Conservation (phyloP, 1,139 yeast genomes). For the Yamadazyma kanchanaburiensis region DNA sequence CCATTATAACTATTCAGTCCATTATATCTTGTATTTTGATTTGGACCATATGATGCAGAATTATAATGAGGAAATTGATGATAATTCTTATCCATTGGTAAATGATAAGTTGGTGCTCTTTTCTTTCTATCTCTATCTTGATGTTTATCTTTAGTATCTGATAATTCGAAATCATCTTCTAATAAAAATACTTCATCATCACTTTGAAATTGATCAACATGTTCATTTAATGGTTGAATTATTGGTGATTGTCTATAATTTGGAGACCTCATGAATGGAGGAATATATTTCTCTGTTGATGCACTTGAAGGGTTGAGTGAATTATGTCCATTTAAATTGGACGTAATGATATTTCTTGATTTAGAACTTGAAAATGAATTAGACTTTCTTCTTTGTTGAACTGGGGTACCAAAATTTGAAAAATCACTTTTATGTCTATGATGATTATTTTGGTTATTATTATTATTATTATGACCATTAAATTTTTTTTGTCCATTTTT, state of each 20-base stretch:
- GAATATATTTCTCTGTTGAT: slow-evolving; percentile 37
- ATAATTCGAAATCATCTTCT: slow-evolving; percentile 38
- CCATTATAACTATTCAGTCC: slow-evolving; percentile 3
- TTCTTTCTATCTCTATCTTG: slow-evolving; percentile 5
- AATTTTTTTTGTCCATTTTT: slow-evolving; percentile 10
- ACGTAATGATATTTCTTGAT: slow-evolving; percentile 13
- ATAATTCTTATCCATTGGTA: slow-evolving; percentile 9
- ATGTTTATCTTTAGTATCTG: slow-evolving; percentile 6
- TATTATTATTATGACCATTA: slow-evolving; percentile 13
- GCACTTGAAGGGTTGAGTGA: slow-evolving; percentile 7
- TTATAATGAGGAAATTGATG: slow-evolving; percentile 3
- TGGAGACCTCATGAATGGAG: slow-evolving; percentile 46
- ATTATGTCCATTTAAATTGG: slow-evolving; percentile 3
- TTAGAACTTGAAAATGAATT: slow-evolving; percentile 31
- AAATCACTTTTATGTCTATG: slow-evolving; percentile 13
- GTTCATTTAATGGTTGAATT: slow-evolving; percentile 35
- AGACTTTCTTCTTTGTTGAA: slow-evolving; percentile 19
- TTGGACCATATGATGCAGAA: background rate
- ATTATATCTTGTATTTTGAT: background rate
- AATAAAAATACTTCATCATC: slow-evolving; percentile 43
- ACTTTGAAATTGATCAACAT: slow-evolving; percentile 33
- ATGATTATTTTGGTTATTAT: slow-evolving; percentile 12
- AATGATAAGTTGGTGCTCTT: slow-evolving; percentile 13
- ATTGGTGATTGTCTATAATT: slow-evolving; percentile 30
- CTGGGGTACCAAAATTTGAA: slow-evolving; percentile 9